Conservation (phyloP, 2,329 filamentous ascomycete species). For the Xylariaceae sp. region DNA sequence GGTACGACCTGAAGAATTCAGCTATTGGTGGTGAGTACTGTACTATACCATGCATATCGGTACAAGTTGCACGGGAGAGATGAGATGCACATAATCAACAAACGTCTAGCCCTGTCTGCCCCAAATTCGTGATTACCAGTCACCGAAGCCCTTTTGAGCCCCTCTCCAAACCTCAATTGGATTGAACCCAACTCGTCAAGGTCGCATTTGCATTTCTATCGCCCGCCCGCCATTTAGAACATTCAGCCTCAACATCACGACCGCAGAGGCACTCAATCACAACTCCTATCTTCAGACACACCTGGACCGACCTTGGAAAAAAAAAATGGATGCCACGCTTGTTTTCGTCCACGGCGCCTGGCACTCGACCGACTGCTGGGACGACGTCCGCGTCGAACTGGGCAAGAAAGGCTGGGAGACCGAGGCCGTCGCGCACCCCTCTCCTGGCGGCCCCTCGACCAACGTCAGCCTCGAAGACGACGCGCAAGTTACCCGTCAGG, state of each 20-base stretch:
- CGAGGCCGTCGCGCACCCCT: neutral
- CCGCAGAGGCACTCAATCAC: neutral
- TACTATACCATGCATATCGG: neutral
- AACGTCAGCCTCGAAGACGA: conserved; percentile 22
- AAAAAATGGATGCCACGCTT: conserved; percentile 1
- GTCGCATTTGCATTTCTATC: neutral
- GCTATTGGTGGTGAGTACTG: too few relatives aligned
- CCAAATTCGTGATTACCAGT: neutral
- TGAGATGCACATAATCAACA: neutral
- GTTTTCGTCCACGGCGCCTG: conserved; percentile 5
- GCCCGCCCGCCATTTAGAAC: neutral
- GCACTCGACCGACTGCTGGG: neutral
- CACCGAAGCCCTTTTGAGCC: neutral
- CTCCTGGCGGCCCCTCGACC: neutral
- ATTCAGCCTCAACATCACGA: neutral
- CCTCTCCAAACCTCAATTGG: neutral
- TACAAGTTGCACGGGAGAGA: neutral
- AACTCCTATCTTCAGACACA: neutral
- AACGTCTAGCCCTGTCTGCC: neutral
- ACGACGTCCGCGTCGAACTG: neutral
- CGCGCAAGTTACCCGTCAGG: conserved; percentile 11
- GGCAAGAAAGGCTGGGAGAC: neutral
- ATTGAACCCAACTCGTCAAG: neutral
- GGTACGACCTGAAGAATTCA: neutral
- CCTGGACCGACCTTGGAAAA: neutral